Evolutionary conservation across 1,284 basidiomycete species (phyloP), one percentile per base, ranked within the genome.

Genomic region (Anthracocystis setariae): DNA sequence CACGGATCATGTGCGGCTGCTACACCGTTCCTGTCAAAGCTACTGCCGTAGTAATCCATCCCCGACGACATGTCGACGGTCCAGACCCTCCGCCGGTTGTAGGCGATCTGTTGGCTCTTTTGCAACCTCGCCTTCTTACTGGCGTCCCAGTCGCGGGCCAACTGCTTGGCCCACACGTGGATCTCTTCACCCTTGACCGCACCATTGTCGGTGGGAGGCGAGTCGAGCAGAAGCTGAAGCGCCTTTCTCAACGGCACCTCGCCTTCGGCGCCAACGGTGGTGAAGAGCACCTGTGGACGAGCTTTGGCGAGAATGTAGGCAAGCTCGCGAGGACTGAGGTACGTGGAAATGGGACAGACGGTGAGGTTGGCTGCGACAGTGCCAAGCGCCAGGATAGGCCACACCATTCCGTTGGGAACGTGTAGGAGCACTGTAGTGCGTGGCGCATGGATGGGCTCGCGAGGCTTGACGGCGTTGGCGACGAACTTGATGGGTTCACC

Each of bases 341-440:
- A 74, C 3, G 83, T 82, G 40, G 83, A 84, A 49, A 80, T 79
- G 40, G 79, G 78, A 9, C 82, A 82, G 40, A 83, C 78, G 55
- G 82, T 81, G 46, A 61, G 71, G 23, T 64, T 63, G 38, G 67
- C 67, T 17, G 72, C 63, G 18, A 77, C 62, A 21, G 80, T 73
- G 17, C 83, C 84, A 42, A 83, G 79, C 1, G 81, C 74, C 21
- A 85, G 61, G 8, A 81, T 60, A 2, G 77, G 73, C 63, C 80
- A 84, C 3, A 75, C 71, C 12, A 84, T 70, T 46, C 80, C 82
- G 46, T 85, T 85, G 57, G 84, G 82, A 4, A 84, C 72, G 60
- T 84, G 83, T 5, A 85, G 57, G 10, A 85, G 73, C 3, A 84
- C 73, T 24, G 81, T 75, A 12, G 83, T 73, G 5, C 67, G 43